Evolutionary conservation across 257 asterid genomes (phyloP), one percentile per base, ranked within the genome.

Genomic region (Solanum bukasovii): DNA sequence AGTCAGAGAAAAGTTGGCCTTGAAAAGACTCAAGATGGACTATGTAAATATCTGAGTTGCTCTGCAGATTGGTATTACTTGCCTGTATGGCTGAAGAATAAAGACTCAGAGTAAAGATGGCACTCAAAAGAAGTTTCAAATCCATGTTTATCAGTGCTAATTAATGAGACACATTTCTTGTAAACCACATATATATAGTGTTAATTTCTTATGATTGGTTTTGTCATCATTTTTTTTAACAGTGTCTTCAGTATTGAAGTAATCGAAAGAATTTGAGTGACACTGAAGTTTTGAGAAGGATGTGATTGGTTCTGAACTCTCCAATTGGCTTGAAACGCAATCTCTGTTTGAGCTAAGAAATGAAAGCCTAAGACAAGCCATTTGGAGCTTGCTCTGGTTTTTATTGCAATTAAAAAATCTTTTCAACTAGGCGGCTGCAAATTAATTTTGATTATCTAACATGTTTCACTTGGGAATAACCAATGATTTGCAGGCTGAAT

Each of bases 21-120:
- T 27, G 73, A 21, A 90, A 84, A 68, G 31, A 4, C 21, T 86
- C 89, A 29, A 93, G 90, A 67, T 89, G 92, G 40, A 91, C 90
- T 8, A 56, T 56, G 74, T 89, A 92, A 37, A 91, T 87, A 21
- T 90, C 75, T 3, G 86, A 25, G 35, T 42, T 63, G 61, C 56
- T n/a, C 9, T 59, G 56, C 65, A 2, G 84, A 78, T 78, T 78
- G 84, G 37, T 14, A 42, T 42, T 42, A 25, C 25, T 78, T 42
- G 84, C 84, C 27, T 78, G 84, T 13, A 25, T 42, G 65, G 29
- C 37, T 40, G 65, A 78, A 42, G 63, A 78, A 42, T 27, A 78
- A 78, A 78, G 7, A 42, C 65, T 7, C 11, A 42, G 63, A 42
- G 37, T 25, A 78, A 78, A 78, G 38, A 78, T 78, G 37, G 5